Evolutionary conservation across 805 yeast species (phyloP).

Genomic region (Yamadazyma olivae): DNA sequence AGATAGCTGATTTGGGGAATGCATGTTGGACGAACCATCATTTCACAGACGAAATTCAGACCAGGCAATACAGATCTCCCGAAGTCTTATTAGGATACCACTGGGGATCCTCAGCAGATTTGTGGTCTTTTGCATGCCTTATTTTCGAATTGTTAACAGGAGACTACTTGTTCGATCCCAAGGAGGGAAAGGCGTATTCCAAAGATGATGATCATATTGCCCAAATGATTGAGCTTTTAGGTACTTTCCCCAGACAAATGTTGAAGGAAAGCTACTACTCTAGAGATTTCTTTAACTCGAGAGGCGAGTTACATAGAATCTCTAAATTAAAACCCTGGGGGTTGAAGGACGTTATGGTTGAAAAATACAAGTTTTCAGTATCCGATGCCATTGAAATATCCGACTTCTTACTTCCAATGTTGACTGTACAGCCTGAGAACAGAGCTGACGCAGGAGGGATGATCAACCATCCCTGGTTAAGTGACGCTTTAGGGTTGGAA

Average conservation of each 20-base stretch:
- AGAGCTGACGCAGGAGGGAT: conserved; percentile 97
- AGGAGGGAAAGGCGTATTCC: conserved; percentile 66
- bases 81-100: conserved; percentile 66
- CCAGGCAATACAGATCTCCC: conserved; percentile 65
- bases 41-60: conserved; percentile 66
- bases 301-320: conserved; percentile 75
- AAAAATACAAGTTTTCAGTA: conserved; percentile 75
- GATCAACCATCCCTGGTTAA: conserved; percentile 82
- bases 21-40: conserved; percentile 65
- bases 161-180: conserved; percentile 91
- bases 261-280: conserved; percentile 61
- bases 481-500: conserved; percentile 75
- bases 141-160: conserved; percentile 91
- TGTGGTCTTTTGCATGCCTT: conserved; percentile 95
- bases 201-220: conserved; percentile 97
- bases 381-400: conserved; percentile 70
- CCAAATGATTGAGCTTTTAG: conserved; percentile 83
- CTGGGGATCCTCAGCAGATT: conserved; percentile 95
- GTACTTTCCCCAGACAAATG: conserved; percentile 60
- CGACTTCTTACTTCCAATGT: conserved; percentile 82
- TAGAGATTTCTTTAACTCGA: conserved; percentile 58
- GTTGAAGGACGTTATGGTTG: conserved; percentile 71
- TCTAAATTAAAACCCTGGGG: conserved; percentile 88
- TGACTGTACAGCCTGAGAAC: conserved; percentile 68
- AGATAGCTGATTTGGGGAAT: conserved; percentile 69